A percentile compares a stretch with the other conserved stretches of the same genome.
Conservation (phyloP, 1,139 yeast species). For the Saccharomyces hybrid region DNA sequence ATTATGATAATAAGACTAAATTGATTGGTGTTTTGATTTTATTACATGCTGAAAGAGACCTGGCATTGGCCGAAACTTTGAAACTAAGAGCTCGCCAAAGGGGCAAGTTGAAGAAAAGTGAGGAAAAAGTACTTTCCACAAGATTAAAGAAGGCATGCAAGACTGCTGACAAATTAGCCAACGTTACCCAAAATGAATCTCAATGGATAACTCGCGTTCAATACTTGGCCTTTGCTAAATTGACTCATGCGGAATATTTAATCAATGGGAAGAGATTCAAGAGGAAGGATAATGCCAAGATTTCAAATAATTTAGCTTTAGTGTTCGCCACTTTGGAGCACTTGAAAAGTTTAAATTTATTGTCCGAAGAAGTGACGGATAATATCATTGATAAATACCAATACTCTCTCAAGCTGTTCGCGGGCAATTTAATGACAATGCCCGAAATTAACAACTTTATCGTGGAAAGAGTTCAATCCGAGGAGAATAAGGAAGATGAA, state of each 20-base stretch:
- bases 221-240: slow-evolving; percentile 49
- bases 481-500: slow-evolving; percentile 34
- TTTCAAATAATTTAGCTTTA: slow-evolving; percentile 21
- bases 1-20: slow-evolving; percentile 26
- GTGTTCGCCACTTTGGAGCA: slow-evolving; percentile 21
- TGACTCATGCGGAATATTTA: slow-evolving; percentile 46
- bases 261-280: slow-evolving; percentile 41
- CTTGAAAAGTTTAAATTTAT: slow-evolving; percentile 11
- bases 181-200: slow-evolving; percentile 35
- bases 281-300: slow-evolving; percentile 38
- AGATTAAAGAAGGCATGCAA: slow-evolving; percentile 60
- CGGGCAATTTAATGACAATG: slow-evolving; percentile 19
- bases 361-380: slow-evolving; percentile 15
- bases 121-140: slow-evolving; percentile 48
- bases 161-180: slow-evolving; percentile 40
- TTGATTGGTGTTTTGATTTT: slow-evolving; percentile 26
- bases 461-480: slow-evolving; percentile 10
- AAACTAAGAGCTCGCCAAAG: slow-evolving; percentile 27
- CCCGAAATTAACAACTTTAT: slow-evolving; percentile 22
- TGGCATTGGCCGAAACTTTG: slow-evolving; percentile 25
- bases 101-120: slow-evolving; percentile 27
- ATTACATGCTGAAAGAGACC: slow-evolving; percentile 29
- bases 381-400: slow-evolving; percentile 23
- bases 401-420: slow-evolving; percentile 25
- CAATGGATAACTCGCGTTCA: slow-evolving; percentile 43